Base-by-base conservation (phyloP, 2,329 filamentous ascomycete genomes). In the Ambrosiella xylebori region DNA sequence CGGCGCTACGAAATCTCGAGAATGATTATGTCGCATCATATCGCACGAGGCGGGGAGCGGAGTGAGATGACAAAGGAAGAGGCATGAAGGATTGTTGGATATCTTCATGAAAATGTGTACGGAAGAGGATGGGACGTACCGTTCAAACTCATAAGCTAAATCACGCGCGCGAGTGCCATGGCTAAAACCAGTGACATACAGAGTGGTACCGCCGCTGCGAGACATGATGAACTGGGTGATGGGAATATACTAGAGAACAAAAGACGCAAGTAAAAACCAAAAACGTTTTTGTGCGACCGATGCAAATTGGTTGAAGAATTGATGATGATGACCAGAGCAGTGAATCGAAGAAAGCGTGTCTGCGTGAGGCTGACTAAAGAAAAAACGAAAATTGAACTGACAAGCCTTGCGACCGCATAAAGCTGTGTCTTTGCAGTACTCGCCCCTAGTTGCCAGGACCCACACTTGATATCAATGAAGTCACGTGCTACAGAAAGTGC, bases 81-180 rank as follows among this genome's bases (percentile, higher is more conserved):
- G 51, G 37, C 27, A 38, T 39, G 51, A 53, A 38, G 9, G 8
- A 53, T 38, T 5, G 44, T 8, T 47, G 44, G 7, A 47, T 47
- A 15, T 2, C 27, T 27, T 27, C 27, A 27, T 5, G 27, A 27
- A 27, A 27, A 27, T 27, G 27, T 27, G 27, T 27, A 27, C 3
- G 49, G 45, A 38, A 57, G 19, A 55, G 56, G 79, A 54, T n/a
- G 51, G 39, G 79, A 95, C 90, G 82, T 95, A 96, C 88, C 91
- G 89, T 90, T 97, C 91, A 86, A 97, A 97, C 80, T 97, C 91
- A 86, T 95, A 96, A 78, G 91, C 89, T 73, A 97, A 87, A 79
- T 98, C 90, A 82, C 93, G 88, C 73, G 93, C 89, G 78, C 93
- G 88, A 73, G 91, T 96, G 73, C 91, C 89, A 75, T 95, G 89